Conservation (phyloP, 2,329 filamentous ascomycete genomes). For the Coniochaeta prunicola region DNA sequence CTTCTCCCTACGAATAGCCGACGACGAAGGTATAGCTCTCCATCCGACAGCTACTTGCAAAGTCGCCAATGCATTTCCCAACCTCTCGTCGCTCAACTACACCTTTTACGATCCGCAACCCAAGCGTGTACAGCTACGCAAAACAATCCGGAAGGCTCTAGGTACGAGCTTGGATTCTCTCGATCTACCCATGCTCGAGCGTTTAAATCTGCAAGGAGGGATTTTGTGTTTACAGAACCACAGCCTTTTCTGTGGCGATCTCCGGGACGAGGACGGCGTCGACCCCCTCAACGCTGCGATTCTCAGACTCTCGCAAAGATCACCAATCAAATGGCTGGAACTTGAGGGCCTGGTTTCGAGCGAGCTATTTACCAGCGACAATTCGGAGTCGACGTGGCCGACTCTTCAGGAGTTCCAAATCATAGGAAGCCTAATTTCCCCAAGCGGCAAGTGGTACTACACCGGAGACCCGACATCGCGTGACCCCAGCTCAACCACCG, state of each 20-base stretch:
- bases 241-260: neutral
- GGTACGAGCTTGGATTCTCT: neutral
- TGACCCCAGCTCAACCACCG: neutral
- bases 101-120: neutral
- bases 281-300: neutral
- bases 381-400: neutral
- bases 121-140: neutral
- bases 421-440: neutral
- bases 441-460: neutral
- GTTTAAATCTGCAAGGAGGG: neutral
- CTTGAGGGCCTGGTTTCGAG: neutral
- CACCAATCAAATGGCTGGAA: neutral
- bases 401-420: neutral
- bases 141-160: neutral
- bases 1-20: neutral
- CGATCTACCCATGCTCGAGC: neutral
- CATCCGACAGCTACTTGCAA: neutral
- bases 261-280: neutral
- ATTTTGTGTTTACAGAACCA: neutral
- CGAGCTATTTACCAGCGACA: neutral
- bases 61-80: neutral
- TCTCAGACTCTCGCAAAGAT: neutral
- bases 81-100: neutral
- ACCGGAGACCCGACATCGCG: neutral
- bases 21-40: neutral